Conservation (phyloP, 1,284 basidiomycete species). For the Microbotryomycetes sp. region DNA sequence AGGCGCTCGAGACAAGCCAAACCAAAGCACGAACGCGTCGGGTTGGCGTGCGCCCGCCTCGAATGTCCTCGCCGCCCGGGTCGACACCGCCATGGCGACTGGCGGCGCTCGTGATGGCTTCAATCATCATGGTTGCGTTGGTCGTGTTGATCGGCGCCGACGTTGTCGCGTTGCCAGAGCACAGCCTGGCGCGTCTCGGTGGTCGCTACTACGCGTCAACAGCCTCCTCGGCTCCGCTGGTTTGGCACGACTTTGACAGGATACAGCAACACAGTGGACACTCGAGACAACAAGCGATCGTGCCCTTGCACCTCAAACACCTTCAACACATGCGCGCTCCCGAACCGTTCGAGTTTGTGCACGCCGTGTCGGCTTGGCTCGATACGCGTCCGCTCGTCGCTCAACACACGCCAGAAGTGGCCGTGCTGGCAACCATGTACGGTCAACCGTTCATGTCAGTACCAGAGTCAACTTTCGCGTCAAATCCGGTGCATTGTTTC, state of each 20-base stretch:
- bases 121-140: neutral
- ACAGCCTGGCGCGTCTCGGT: neutral
- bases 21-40: no score
- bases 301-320: neutral
- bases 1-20: no score
- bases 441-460: neutral
- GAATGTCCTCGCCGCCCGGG: no score
- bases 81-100: neutral
- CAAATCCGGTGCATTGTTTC: neutral
- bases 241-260: neutral
- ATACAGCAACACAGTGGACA: neutral
- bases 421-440: neutral
- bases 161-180: neutral
- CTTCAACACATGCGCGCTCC: neutral
- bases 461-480: neutral
- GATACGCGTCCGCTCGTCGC: slow-evolving; percentile 11
- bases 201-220: neutral
- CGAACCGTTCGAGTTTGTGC: slow-evolving; percentile 2
- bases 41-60: no score
- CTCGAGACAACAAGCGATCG: neutral
- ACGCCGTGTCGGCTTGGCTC: slow-evolving; percentile 6
- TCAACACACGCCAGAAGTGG: neutral
- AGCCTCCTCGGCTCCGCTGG: neutral
- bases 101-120: neutral
- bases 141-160: no score